phyloP scores from a whole-genome alignment of 2,329 filamentous ascomycete species.

The Orbilia javanica region DNA sequence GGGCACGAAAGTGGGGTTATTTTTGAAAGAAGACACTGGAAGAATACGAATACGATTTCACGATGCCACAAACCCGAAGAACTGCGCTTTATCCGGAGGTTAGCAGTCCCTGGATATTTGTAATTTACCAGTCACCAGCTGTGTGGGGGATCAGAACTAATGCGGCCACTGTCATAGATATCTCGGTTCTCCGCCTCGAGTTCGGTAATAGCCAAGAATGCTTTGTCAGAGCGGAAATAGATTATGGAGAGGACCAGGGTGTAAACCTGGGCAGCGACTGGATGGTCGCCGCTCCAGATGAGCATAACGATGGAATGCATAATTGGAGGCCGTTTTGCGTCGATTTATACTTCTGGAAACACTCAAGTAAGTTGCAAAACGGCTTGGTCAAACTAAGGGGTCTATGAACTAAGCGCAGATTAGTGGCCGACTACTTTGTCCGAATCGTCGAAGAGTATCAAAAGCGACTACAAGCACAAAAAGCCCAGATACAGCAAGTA shows the following conservation, averaged over 20 bases:
- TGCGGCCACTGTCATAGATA: conserved; percentile 11
- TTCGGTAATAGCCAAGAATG: conserved; percentile 52
- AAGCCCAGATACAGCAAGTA: conserved; percentile 8
- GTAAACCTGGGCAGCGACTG: conserved; percentile 51
- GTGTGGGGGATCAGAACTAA: neutral
- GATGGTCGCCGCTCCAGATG: conserved; percentile 52
- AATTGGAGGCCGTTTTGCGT: conserved; percentile 57
- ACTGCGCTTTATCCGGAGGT: conserved; percentile 52
- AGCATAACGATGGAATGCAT: conserved; percentile 47
- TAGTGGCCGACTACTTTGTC: conserved; percentile 55
- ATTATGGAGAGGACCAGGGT: conserved; percentile 50
- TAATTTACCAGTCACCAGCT: neutral
- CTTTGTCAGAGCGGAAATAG: conserved; percentile 55
- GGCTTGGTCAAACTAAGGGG: neutral
- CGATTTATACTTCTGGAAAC: conserved; percentile 57
- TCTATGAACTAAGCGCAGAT: neutral
- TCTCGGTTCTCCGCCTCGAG: conserved; percentile 42
- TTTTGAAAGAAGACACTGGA: conserved; percentile 50
- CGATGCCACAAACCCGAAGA: conserved; percentile 41
- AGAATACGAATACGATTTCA: conserved; percentile 48
- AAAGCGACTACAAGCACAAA: conserved; percentile 36
- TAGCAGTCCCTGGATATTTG: conserved; percentile 26
- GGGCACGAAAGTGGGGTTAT: conserved; percentile 52
- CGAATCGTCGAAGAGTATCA: conserved; percentile 54
- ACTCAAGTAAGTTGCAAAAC: conserved; percentile 41